Percentiles rank a stretch among this genome's conserved stretches.
Conservation (phyloP, 2,329 filamentous ascomycete species). For the Ceratocystis diversiconidia region DNA sequence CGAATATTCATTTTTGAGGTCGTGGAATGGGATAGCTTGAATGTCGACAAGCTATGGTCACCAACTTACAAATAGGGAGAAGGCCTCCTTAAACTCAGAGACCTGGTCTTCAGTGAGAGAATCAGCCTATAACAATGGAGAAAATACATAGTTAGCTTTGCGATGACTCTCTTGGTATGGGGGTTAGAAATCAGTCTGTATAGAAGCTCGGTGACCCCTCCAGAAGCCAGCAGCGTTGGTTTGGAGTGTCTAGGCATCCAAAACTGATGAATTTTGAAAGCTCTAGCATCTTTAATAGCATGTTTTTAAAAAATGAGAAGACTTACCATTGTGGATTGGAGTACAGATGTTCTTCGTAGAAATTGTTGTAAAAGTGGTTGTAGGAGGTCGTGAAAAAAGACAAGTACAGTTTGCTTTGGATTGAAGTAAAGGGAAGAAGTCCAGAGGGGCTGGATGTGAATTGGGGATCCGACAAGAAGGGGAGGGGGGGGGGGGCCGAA, state of each 20-base stretch:
- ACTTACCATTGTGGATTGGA: slow-evolving; percentile 17
- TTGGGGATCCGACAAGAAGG: not conserved
- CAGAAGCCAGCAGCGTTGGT: not conserved
- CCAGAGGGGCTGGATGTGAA: not conserved
- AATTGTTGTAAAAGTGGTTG: not conserved
- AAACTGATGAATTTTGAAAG: not conserved
- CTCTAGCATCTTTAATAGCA: not conserved
- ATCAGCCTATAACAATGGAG: slow-evolving; percentile 54
- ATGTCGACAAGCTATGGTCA: not conserved
- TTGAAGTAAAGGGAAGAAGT: not conserved
- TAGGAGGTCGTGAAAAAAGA: not conserved
- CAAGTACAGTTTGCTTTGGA: not conserved
- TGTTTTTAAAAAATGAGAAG: not conserved
- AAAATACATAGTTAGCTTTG: not conserved
- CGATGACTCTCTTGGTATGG: slow-evolving; percentile 6
- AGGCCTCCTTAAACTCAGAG: slow-evolving; percentile 99
- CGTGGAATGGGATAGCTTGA: not conserved
- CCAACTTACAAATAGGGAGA: slow-evolving; percentile 91
- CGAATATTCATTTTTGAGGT: not conserved
- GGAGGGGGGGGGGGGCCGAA: not conserved
- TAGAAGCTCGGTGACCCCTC: not conserved
- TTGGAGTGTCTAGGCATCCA: not conserved
- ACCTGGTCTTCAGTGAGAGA: slow-evolving; percentile 99
- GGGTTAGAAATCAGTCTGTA: not conserved
- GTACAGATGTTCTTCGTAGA: not conserved